Conservation (phyloP, 2,329 filamentous ascomycete genomes). For the Hortaea sp. region DNA sequence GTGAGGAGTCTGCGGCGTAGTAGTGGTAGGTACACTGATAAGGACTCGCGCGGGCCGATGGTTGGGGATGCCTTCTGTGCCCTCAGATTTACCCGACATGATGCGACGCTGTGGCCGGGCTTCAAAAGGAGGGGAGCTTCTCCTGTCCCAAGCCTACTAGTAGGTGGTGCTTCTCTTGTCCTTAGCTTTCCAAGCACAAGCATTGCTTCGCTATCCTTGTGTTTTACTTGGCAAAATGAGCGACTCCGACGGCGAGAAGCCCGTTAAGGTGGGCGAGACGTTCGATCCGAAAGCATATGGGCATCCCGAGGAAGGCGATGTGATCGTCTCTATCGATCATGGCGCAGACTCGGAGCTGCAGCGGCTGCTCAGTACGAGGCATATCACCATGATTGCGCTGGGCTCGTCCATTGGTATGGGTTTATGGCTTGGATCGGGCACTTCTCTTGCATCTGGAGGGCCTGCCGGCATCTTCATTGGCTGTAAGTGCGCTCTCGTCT, state of each 20-base stretch:
- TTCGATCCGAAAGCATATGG: not conserved
- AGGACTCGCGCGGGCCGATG: too few species aligned
- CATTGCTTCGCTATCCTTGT: too few species aligned
- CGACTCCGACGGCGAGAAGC: not conserved
- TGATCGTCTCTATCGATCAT: constrained; percentile 11
- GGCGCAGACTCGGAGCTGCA: constrained; percentile 27
- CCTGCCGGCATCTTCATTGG: constrained; percentile 39
- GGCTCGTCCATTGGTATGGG: constrained; percentile 39
- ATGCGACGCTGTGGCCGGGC: too few species aligned
- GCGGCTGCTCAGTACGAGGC: constrained; percentile 31
- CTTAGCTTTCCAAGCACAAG: too few species aligned
- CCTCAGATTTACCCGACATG: too few species aligned
- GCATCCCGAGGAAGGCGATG: not conserved
- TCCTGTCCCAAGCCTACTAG: too few species aligned
- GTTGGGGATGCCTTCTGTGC: too few species aligned
- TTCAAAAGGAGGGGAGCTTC: too few species aligned
- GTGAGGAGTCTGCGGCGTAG: too few species aligned
- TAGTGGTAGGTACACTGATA: too few species aligned
- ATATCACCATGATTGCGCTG: constrained; percentile 31
- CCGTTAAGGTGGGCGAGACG: not conserved
- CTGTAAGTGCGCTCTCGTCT: constrained; percentile 14
- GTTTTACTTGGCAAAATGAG: not conserved
- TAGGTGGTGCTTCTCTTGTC: too few species aligned
- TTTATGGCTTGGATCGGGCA: constrained; percentile 43
- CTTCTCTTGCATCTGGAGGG: constrained; percentile 39